These are phyloP conservation scores for Arctium lappa DNA, from an alignment of 129 eudicot species.

Conservation along the genomic window DNA sequence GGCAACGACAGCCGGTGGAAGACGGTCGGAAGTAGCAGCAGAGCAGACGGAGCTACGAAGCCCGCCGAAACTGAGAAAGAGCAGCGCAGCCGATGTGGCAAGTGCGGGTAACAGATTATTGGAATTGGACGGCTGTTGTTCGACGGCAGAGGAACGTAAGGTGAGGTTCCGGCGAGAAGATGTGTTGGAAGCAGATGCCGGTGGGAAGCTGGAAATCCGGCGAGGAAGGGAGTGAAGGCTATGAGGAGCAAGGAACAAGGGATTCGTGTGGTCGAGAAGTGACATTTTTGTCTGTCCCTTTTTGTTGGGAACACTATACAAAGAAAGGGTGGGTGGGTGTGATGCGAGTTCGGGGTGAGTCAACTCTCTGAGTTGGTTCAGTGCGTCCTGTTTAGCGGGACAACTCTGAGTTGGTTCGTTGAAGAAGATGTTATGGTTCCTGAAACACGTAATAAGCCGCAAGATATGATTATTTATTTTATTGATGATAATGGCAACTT, in stretches of 20 bases:
- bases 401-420: too few species aligned
- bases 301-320: conserved; percentile 6
- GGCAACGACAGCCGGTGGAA: conserved; percentile 28
- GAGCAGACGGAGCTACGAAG: conserved; percentile 36
- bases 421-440: too few species aligned
- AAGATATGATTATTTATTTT: too few species aligned
- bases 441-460: too few species aligned
- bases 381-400: background rate
- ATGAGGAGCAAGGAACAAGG: background rate
- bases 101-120: conserved; percentile 32
- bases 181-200: conserved; percentile 1
- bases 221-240: conserved; percentile 1
- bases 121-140: conserved; percentile 16
- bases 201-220: conserved; percentile 6
- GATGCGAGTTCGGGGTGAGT: background rate
- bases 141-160: conserved; percentile 13
- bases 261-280: conserved; percentile 22
- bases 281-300: conserved; percentile 15
- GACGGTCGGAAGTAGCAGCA: conserved; percentile 44
- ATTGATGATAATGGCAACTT: too few species aligned
- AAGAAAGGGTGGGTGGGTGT: background rate
- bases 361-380: background rate
- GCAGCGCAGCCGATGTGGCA: conserved; percentile 46
- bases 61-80: conserved; percentile 41
- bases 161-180: conserved; percentile 21